Evolutionary conservation across 1,284 basidiomycete genomes (phyloP).

Genomic region (Trichosporon sp.): DNA sequence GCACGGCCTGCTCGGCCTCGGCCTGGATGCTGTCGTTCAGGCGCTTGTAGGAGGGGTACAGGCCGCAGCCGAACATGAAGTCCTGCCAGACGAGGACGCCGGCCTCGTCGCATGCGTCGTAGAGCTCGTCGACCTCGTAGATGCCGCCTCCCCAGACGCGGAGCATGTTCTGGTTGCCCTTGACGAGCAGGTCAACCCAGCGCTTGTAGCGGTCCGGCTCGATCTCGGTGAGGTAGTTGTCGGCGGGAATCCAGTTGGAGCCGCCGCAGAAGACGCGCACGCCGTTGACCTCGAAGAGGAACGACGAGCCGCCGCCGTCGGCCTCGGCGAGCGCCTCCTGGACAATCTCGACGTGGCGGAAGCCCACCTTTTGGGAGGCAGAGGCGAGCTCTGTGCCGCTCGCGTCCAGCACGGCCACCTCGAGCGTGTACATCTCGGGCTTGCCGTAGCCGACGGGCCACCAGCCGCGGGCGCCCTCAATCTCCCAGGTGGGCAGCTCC

Average conservation of each 20-base stretch:
- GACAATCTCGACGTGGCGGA: constrained; percentile 72
- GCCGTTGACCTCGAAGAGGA: constrained; percentile 87
- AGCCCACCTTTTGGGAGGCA: constrained; percentile 61
- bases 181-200: constrained; percentile 59
- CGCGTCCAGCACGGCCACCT: constrained; percentile 60
- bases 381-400: constrained; percentile 35
- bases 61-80: constrained; percentile 63
- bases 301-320: constrained; percentile 69
- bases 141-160: constrained; percentile 62
- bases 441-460: constrained; percentile 75
- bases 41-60: constrained; percentile 61
- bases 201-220: constrained; percentile 58
- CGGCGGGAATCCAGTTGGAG: constrained; percentile 92
- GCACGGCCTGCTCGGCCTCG: constrained; percentile 60
- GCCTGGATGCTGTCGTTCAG: constrained; percentile 57
- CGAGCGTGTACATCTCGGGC: constrained; percentile 72
- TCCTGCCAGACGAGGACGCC: constrained; percentile 65
- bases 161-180: constrained; percentile 62
- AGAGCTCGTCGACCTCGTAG: constrained; percentile 60
- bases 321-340: constrained; percentile 65
- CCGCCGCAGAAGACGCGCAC: constrained; percentile 84
- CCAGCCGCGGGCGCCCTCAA: constrained; percentile 66
- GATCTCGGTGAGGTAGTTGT: constrained; percentile 79
- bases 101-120: constrained; percentile 64
- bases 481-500: constrained; percentile 61